Base-by-base conservation (phyloP, 345 rosid species). In the Acer yangbiense region DNA sequence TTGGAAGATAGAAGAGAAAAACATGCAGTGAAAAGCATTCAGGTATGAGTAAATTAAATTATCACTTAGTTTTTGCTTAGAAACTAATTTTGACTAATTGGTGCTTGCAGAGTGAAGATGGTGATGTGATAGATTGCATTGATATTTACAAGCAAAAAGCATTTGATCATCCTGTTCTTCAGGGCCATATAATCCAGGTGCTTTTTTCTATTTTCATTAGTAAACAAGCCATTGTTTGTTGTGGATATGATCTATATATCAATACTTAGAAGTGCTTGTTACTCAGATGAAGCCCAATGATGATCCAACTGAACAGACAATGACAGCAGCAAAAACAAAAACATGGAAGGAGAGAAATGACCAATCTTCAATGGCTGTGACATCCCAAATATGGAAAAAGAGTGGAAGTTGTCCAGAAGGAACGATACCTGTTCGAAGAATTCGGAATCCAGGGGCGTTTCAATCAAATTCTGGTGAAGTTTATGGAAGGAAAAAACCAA, bases 321-420 rank as follows among this genome's bases (percentile, higher is more conserved):
- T 17, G 64, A 23, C 25, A 10, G 43, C 44, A 62, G 57, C 9
- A 4, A 61, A 55, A 23, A 44, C n/a, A 11, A 52, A 69, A 55
- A 44, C 68, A 60, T 13, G 44, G 21, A 44, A 6, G 14, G 65
- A 54, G 1, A 60, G 68, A 4, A 69, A 75, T 9, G 73, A 25
- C 13, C 76, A 69, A 55, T 39, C 75, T 66, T 58, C 73, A 14
- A 5, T 20, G 29, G 78, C 3, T 9, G 14, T 58, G 62, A 54
- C 79, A 65, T 77, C 87, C 25, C 93, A 85, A 65, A 7, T 77
- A 11, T 86, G 93, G 93, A 79, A 65, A 76, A 88, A 73, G 80
- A 85, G 41, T 20, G 91, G 89, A 60, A 83, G 81, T 71, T 89
- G 91, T 73, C 91, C 88, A 1, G 41, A 81, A 48, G 91, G 87